These are phyloP conservation scores for Pichia californica DNA, from an alignment of 805 yeast species.

Conservation along the genomic window DNA sequence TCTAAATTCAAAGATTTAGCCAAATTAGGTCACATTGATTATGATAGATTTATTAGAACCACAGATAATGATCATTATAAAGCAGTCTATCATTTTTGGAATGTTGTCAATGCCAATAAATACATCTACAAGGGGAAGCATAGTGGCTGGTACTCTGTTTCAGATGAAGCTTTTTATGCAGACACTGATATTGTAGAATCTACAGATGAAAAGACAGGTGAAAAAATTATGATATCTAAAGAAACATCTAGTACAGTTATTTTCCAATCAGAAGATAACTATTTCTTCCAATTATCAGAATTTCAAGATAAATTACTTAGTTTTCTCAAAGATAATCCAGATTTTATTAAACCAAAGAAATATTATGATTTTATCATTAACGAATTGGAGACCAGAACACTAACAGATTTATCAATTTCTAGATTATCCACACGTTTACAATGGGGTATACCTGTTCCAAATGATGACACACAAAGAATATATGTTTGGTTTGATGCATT, in stretches of 20 bases:
- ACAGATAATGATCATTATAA: conserved; percentile 74
- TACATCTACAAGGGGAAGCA: conserved; percentile 78
- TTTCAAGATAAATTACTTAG: conserved; percentile 51
- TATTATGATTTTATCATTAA: conserved; percentile 48
- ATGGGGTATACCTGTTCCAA: conserved; percentile 92
- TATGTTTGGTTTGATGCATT: conserved; percentile 98
- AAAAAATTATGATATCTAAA: conserved; percentile 34
- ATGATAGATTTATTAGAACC: conserved; percentile 81
- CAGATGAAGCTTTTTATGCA: conserved; percentile 93
- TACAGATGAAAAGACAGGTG: conserved; percentile 28
- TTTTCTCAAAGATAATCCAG: conserved; percentile 41
- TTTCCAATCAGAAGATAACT: conserved; percentile 75
- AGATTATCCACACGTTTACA: conserved; percentile 69
- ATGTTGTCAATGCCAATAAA: conserved; percentile 47
- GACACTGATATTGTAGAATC: conserved; percentile 59
- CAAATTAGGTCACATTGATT: conserved; percentile 44
- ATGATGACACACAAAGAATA: conserved; percentile 67
- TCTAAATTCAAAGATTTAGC: conserved; percentile 62
- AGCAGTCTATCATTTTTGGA: conserved; percentile 71
- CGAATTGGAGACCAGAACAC: conserved; percentile 43
- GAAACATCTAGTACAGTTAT: conserved; percentile 76
- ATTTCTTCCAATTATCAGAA: conserved; percentile 70
- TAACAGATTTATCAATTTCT: conserved; percentile 78
- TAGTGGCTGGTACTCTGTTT: conserved; percentile 89
- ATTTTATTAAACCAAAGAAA: conserved; percentile 60